These are phyloP conservation scores for Xerocomellus amylosporus DNA, from an alignment of 768 basidiomycete genomes.

Conservation along the genomic window DNA sequence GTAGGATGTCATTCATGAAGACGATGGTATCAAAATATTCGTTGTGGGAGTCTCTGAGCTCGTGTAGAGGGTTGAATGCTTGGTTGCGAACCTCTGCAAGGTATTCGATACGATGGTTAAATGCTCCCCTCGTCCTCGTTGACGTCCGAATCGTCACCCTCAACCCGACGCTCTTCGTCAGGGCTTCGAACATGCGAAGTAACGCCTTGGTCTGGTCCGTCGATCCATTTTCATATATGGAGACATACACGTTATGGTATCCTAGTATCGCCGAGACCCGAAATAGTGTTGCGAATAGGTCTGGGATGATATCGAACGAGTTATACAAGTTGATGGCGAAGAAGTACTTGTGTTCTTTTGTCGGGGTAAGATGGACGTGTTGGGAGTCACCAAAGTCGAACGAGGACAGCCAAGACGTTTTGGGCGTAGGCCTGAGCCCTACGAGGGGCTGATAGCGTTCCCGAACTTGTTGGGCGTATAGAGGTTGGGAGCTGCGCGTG, in stretches of 20 bases:
- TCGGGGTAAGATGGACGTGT: slow-evolving; percentile 36
- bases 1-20: slow-evolving; percentile 99
- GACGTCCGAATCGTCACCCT: slow-evolving; percentile 92
- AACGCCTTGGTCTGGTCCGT: slow-evolving; percentile 97
- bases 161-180: slow-evolving; percentile 86
- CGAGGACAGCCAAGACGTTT: slow-evolving; percentile 58
- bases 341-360: slow-evolving; percentile 92
- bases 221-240: slow-evolving; percentile 99
- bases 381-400: slow-evolving; percentile 46
- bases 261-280: slow-evolving; percentile 88
- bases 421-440: slow-evolving; percentile 64
- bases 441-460: slow-evolving; percentile 85
- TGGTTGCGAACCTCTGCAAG: slow-evolving; percentile 99
- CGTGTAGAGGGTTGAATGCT: slow-evolving; percentile 93
- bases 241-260: slow-evolving; percentile 97
- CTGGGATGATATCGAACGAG: slow-evolving; percentile 97
- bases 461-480: slow-evolving; percentile 80
- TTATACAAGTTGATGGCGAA: slow-evolving; percentile 99
- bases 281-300: slow-evolving; percentile 95
- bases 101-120: slow-evolving; percentile 99
- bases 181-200: slow-evolving; percentile 89
- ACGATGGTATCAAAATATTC: slow-evolving; percentile 96
- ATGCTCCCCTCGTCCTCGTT: slow-evolving; percentile 88
- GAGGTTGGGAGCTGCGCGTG: slow-evolving; percentile 76
- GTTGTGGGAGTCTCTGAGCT: slow-evolving; percentile 85